Evolutionary conservation across 2,329 filamentous ascomycete species (phyloP).

Genomic region (Tolypocladium amazonense): DNA sequence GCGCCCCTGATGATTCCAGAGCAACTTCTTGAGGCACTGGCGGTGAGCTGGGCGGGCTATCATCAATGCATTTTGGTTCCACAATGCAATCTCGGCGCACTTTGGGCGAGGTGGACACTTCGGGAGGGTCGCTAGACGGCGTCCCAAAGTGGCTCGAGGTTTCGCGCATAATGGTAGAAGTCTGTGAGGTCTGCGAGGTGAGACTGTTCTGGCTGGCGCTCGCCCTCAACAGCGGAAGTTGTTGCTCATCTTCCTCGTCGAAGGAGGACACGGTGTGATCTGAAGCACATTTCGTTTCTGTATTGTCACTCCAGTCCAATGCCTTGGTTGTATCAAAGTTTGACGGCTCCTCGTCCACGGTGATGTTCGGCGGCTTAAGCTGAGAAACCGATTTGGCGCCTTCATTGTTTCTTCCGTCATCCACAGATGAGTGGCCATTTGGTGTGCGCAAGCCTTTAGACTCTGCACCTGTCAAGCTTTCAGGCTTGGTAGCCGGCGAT

Average conservation of each 20-base stretch:
- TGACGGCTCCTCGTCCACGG: not conserved
- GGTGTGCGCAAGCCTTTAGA: not conserved
- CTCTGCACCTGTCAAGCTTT: not conserved
- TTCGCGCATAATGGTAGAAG: conserved; percentile 28
- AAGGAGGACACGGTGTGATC: conserved; percentile 9
- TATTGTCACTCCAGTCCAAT: not conserved
- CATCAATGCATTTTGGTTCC: conserved; percentile 23
- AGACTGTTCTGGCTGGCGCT: conserved; percentile 19
- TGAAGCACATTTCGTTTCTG: conserved; percentile 5
- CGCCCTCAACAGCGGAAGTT: conserved; percentile 24
- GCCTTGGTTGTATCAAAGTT: not conserved
- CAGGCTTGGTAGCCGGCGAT: not conserved
- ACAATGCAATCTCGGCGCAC: conserved; percentile 17
- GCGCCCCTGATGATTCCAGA: conserved; percentile 24
- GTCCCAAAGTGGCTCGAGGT: conserved; percentile 26
- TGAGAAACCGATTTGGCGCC: not conserved
- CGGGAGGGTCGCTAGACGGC: conserved; percentile 30
- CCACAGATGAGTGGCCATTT: not conserved
- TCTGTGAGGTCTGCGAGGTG: conserved; percentile 22
- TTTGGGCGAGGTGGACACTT: conserved; percentile 32
- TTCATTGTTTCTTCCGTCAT: not conserved
- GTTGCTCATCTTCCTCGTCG: conserved; percentile 18
- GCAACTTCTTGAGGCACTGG: conserved; percentile 15
- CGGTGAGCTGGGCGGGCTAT: conserved; percentile 40
- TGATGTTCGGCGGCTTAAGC: not conserved